Conservation (phyloP, 139 green algal species). For the Picochlorum sp. region DNA sequence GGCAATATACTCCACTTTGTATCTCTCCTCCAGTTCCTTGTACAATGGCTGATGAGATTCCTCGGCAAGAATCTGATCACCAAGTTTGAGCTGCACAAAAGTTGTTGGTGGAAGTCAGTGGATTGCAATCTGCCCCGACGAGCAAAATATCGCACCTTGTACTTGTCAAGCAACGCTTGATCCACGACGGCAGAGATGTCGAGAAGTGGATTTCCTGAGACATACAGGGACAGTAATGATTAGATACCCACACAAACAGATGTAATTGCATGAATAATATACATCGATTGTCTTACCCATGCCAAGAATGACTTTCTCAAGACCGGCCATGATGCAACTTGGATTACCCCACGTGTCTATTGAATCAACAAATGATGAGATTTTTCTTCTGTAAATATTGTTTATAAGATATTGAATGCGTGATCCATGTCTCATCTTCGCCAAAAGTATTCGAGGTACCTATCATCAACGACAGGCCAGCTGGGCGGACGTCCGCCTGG, state of each 20-base stretch:
- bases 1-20: conserved; percentile 91
- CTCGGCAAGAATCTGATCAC: conserved; percentile 97
- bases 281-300: conserved; percentile 5
- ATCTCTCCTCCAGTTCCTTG: conserved; percentile 69
- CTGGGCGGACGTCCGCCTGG: too few species aligned
- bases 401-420: too few species aligned
- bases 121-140: neutral
- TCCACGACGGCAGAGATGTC: conserved; percentile 84
- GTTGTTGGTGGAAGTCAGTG: neutral
- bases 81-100: conserved; percentile 70
- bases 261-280: neutral
- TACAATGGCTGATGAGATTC: conserved; percentile 94
- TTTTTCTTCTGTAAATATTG: too few species aligned
- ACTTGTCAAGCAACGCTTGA: conserved; percentile 80
- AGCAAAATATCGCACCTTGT: conserved; percentile 50
- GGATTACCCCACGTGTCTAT: conserved; percentile 8
- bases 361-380: too few species aligned
- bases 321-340: conserved; percentile 25
- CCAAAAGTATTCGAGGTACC: too few species aligned
- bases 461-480: too few species aligned
- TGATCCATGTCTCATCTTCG: too few species aligned
- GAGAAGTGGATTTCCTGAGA: conserved; percentile 86
- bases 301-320: conserved; percentile 18
- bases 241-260: neutral
- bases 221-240: neutral